Evolutionary conservation across 2,329 filamentous ascomycete genomes (phyloP).

Genomic region (Clarireedia monteithiana): DNA sequence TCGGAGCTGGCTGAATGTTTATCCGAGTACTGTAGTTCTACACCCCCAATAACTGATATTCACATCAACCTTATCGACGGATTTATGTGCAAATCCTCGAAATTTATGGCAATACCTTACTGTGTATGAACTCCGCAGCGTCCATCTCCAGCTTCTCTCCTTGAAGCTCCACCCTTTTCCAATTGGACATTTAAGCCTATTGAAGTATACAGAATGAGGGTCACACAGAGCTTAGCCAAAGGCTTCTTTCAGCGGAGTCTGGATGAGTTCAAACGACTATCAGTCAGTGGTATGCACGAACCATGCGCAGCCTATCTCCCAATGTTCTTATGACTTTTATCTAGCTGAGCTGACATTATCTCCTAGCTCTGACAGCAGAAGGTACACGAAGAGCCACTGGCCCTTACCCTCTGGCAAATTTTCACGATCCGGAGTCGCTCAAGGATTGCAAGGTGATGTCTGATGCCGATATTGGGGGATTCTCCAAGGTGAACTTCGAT

Average conservation of each 20-base stretch:
- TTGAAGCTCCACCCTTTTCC: no score
- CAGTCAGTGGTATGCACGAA: slow-evolving; percentile 42
- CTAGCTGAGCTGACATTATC: slow-evolving; percentile 11
- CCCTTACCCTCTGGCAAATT: slow-evolving; percentile 58
- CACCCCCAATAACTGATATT: no score
- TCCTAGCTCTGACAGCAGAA: slow-evolving; percentile 59
- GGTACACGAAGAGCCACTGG: slow-evolving; percentile 56
- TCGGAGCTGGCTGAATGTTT: no score
- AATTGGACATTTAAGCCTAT: no score
- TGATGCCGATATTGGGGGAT: slow-evolving; percentile 80
- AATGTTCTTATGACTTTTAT: slow-evolving; percentile 3
- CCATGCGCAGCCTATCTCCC: background rate
- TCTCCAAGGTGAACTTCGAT: slow-evolving; percentile 66
- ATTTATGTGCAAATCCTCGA: no score
- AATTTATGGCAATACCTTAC: no score
- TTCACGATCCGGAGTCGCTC: slow-evolving; percentile 43
- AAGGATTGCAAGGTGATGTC: slow-evolving; percentile 68
- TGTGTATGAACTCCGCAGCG: no score
- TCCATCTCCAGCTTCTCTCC: no score
- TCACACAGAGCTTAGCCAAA: slow-evolving; percentile 38
- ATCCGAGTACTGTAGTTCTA: no score
- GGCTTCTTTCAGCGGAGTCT: slow-evolving; percentile 51
- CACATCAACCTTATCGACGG: no score
- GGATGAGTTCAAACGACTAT: slow-evolving; percentile 51
- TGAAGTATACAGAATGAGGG: slow-evolving; percentile 35